Conservation (phyloP, 2,329 filamentous ascomycete genomes). For the Myrmaecium sp. region DNA sequence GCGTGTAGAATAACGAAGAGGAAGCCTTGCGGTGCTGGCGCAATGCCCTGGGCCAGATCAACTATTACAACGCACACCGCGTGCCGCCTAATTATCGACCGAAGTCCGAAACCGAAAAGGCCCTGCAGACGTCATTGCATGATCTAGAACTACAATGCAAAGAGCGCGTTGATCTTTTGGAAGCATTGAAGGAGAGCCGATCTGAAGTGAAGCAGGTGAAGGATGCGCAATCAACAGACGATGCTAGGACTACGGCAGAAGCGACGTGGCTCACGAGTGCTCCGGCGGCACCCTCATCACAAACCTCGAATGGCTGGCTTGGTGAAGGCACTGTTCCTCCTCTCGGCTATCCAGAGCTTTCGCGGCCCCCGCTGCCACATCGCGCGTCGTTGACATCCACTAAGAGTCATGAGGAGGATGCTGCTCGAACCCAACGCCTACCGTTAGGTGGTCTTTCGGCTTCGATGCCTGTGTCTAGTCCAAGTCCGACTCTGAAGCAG, state of each 20-base stretch:
- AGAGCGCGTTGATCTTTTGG: constrained; percentile 76
- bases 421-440: background rate
- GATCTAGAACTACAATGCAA: constrained; percentile 83
- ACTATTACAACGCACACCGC: constrained; percentile 66
- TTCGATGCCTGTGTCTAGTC: no score
- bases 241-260: background rate
- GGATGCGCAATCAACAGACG: constrained; percentile 2
- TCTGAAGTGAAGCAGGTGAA: constrained; percentile 32
- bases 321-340: constrained; percentile 70
- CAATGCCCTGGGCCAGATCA: constrained; percentile 73
- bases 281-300: constrained; percentile 1
- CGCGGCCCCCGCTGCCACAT: constrained; percentile 48
- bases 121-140: constrained; percentile 63
- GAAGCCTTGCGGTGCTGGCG: constrained; percentile 88
- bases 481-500: no score
- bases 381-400: constrained; percentile 29
- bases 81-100: constrained; percentile 52
- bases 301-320: constrained; percentile 40
- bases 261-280: constrained; percentile 1
- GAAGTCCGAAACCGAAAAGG: constrained; percentile 66
- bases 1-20: constrained; percentile 60
- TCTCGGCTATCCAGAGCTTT: constrained; percentile 63
- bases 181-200: constrained; percentile 55
- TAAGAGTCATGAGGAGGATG: constrained; percentile 27
- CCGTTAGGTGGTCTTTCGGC: no score